phyloP scores from a whole-genome alignment of 306 rosid species.

The Sicyos edulis region DNA sequence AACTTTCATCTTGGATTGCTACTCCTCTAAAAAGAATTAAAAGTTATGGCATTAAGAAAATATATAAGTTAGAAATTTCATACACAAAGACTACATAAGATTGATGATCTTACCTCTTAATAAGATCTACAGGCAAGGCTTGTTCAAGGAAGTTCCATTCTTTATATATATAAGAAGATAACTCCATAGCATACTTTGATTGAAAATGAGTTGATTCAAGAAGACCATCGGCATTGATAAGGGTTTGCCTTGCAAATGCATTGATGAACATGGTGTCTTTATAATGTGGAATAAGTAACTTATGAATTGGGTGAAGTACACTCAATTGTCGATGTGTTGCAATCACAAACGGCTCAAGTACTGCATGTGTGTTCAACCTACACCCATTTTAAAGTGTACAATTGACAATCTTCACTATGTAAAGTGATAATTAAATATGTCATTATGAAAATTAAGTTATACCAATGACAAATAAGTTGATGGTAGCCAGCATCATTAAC shows the following conservation, averaged over 20 bases:
- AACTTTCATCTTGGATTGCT: constrained; percentile 45
- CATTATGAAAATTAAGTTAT: neutral
- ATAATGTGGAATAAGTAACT: constrained; percentile 66
- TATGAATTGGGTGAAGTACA: constrained; percentile 73
- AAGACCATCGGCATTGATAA: constrained; percentile 60
- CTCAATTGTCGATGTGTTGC: constrained; percentile 73
- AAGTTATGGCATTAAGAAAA: neutral
- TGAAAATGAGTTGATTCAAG: constrained; percentile 61
- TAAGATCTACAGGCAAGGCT: constrained; percentile 70
- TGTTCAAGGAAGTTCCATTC: constrained; percentile 70
- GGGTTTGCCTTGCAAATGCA: constrained; percentile 57
- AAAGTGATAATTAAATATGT: neutral
- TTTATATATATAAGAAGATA: constrained; percentile 61
- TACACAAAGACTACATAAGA: neutral
- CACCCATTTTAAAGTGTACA: neutral
- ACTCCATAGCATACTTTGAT: constrained; percentile 54
- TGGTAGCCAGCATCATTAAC: no score
- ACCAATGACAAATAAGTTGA: constrained; percentile 87
- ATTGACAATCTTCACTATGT: no score
- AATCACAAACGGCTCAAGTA: constrained; percentile 69
- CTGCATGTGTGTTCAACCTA: constrained; percentile 82
- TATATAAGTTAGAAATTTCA: no score
- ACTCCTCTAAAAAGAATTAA: constrained; percentile 42
- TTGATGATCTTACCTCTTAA: constrained; percentile 49
- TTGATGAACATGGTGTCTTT: constrained; percentile 89